Percentiles rank a stretch among this genome's conserved stretches.
These are phyloP conservation scores for Tuber borchii DNA, from an alignment of 495 filamentous ascomycete species.

Conservation along the genomic window DNA sequence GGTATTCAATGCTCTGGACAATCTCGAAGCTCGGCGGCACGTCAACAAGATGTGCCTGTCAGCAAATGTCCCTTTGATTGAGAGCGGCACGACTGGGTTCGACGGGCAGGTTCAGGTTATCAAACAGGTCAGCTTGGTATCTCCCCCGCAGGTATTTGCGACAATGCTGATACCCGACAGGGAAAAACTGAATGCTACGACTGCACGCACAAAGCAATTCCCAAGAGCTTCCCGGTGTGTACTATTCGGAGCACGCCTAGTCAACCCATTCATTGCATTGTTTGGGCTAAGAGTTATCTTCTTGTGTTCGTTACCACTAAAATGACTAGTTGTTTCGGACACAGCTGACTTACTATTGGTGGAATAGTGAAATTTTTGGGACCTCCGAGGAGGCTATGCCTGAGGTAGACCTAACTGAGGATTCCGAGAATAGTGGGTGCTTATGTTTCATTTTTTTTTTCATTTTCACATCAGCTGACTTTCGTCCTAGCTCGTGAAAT, in stretches of 20 bases:
- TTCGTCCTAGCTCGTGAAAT: conserved; percentile 63
- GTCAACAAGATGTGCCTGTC: conserved; percentile 97
- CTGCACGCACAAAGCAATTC: conserved; percentile 78
- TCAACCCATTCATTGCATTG: conserved; percentile 96
- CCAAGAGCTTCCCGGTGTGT: conserved; percentile 88
- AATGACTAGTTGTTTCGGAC: conserved; percentile 21
- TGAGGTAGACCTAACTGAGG: conserved; percentile 68
- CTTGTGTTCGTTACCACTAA: conserved; percentile 56
- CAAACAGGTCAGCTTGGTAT: conserved; percentile 55
- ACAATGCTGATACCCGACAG: conserved; percentile 43
- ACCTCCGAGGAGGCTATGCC: conserved; percentile 75
- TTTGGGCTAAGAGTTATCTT: conserved; percentile 98
- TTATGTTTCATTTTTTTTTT: neutral
- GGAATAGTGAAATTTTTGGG: conserved; percentile 72
- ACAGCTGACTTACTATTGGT: conserved; percentile 28
- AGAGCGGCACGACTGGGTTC: conserved; percentile 96
- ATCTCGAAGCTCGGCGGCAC: conserved; percentile 86
- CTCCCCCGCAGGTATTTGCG: neutral
- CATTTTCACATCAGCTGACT: neutral
- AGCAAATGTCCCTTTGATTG: conserved; percentile 82
- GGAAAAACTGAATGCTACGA: conserved; percentile 95
- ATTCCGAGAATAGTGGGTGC: conserved; percentile 66
- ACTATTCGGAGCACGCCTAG: conserved; percentile 92
- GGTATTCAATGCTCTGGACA: conserved; percentile 96
- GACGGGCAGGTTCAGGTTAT: conserved; percentile 97